A percentile compares a stretch with the other conserved stretches of the same genome.
These are phyloP conservation scores for Cucumis sativus DNA, from an alignment of 306 rosid genomes.

Conservation along the genomic window DNA sequence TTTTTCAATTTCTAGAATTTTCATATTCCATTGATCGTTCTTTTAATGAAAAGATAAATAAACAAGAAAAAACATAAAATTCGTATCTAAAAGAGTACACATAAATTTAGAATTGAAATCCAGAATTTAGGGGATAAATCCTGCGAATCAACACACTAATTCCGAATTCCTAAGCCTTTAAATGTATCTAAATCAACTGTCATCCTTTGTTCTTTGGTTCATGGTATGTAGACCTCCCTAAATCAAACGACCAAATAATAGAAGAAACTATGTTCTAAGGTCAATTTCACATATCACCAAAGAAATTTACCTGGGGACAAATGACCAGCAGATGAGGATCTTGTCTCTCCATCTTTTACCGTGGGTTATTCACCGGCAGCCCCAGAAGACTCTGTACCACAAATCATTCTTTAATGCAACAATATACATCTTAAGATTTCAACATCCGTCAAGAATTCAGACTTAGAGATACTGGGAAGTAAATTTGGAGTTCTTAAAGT, in stretches of 20 bases:
- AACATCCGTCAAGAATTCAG: background rate
- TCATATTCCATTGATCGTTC: no score
- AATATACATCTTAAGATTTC: background rate
- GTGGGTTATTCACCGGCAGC: background rate
- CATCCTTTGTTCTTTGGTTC: background rate
- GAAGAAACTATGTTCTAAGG: background rate
- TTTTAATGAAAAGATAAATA: no score
- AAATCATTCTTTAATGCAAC: background rate
- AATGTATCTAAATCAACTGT: background rate
- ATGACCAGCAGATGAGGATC: background rate
- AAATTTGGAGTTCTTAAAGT: background rate
- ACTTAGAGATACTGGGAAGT: background rate
- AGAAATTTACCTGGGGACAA: constrained; percentile 1
- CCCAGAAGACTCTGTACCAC: background rate
- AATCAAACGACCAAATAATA: background rate
- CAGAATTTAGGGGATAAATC: no score
- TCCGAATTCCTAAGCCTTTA: background rate
- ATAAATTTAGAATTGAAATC: no score
- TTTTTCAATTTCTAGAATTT: no score
- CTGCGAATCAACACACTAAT: background rate
- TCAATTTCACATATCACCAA: background rate
- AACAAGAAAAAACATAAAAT: no score
- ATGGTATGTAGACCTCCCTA: background rate
- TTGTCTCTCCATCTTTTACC: background rate
- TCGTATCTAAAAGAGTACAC: no score